Conservation (phyloP, 441 rosid genomes). For the Erodium moschatum region DNA sequence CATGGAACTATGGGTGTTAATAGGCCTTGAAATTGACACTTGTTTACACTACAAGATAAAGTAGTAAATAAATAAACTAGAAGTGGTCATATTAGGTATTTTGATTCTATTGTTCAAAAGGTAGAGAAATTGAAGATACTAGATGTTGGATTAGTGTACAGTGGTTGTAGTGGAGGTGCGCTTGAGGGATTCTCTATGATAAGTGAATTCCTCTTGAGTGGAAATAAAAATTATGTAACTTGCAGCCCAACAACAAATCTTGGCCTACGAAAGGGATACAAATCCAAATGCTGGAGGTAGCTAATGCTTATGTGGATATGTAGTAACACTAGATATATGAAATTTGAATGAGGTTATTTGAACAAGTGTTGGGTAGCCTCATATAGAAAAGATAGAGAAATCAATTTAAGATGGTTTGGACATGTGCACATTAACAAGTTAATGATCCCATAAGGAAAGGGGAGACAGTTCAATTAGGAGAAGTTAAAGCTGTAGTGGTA, state of each 20-base stretch:
- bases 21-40: not conserved
- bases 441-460: not conserved
- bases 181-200: not conserved
- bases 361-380: not conserved
- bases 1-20: not conserved
- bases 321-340: not conserved
- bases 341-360: not conserved
- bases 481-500: not conserved
- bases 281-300: not conserved
- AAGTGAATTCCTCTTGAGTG: not conserved
- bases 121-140: not conserved
- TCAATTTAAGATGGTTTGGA: not conserved
- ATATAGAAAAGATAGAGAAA: not conserved
- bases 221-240: not conserved
- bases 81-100: not conserved
- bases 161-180: not conserved
- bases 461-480: not conserved
- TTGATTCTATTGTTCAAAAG: not conserved
- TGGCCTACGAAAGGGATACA: not conserved
- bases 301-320: not conserved
- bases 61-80: not conserved
- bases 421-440: not conserved
- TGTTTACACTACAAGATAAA: too few relatives aligned
- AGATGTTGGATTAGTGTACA: not conserved
- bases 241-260: not conserved